Percentiles rank a stretch among this genome's conserved stretches.
Conservation (phyloP, 768 basidiomycete genomes). For the Rhodosporidiobolus sp. region DNA sequence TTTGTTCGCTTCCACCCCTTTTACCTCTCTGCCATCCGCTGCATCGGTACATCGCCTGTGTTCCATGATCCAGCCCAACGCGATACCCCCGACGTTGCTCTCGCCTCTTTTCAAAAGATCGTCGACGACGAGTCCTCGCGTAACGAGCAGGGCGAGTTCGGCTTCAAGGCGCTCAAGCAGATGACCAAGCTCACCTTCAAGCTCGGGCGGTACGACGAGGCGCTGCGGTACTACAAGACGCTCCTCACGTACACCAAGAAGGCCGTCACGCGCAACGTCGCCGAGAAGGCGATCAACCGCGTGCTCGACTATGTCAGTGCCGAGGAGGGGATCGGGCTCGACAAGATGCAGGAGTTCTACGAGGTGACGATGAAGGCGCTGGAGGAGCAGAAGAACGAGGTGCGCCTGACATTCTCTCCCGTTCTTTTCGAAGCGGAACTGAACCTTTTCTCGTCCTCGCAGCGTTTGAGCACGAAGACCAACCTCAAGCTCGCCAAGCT, state of each 20-base stretch:
- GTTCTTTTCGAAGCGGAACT: neutral
- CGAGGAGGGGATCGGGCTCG: constrained; percentile 56
- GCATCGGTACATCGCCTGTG: no score
- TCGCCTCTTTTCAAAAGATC: constrained; percentile 83
- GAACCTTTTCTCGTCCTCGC: neutral
- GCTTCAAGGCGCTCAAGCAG: constrained; percentile 97
- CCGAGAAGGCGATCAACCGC: constrained; percentile 97
- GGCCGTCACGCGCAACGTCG: constrained; percentile 89
- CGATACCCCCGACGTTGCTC: constrained; percentile 83
- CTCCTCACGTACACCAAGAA: constrained; percentile 92
- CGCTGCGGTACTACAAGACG: constrained; percentile 76
- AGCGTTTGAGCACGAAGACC: constrained; percentile 92
- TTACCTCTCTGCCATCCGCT: neutral
- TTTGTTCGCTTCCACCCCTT: neutral
- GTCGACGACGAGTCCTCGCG: constrained; percentile 87
- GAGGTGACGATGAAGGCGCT: constrained; percentile 84
- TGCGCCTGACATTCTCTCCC: constrained; percentile 48
- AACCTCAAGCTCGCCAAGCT: constrained; percentile 95
- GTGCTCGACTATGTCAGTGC: constrained; percentile 84
- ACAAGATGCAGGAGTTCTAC: constrained; percentile 90
- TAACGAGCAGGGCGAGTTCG: constrained; percentile 79
- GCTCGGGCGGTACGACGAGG: constrained; percentile 69
- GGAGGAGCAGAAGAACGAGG: constrained; percentile 94
- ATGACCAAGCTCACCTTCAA: constrained; percentile 90
- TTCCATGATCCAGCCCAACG: constrained; percentile 32